A percentile compares a stretch with the other conserved stretches of the same genome.
phyloP scores from a whole-genome alignment of 1,284 basidiomycete genomes.

The Puccinia polysora region DNA sequence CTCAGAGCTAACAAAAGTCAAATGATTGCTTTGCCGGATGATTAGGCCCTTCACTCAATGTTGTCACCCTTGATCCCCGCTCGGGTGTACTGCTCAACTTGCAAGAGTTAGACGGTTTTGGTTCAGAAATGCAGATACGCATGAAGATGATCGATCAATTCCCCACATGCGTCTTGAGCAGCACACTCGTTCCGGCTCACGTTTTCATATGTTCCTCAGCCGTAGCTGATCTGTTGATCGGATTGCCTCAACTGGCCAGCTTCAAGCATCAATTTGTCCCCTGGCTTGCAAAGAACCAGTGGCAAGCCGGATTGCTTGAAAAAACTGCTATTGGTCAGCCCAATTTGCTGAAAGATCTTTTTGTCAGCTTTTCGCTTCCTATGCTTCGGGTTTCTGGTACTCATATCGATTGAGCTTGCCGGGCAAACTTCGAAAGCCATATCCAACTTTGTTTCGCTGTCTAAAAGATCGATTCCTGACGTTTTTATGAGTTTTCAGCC shows the following conservation, averaged over 20 bases:
- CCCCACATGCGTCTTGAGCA: conserved; percentile 16
- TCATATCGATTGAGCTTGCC: not conserved
- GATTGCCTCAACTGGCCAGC: not conserved
- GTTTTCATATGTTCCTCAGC: conserved; percentile 15
- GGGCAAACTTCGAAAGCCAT: too few relatives aligned
- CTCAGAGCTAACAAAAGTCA: too few relatives aligned
- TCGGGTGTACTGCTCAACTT: conserved; percentile 18
- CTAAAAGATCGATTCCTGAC: too few relatives aligned
- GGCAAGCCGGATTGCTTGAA: conserved; percentile 6
- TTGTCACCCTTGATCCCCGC: conserved; percentile 26
- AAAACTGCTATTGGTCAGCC: not conserved
- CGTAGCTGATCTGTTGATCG: not conserved
- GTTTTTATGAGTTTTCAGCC: not conserved
- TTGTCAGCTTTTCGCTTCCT: too few relatives aligned
- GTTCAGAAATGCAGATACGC: conserved; percentile 9
- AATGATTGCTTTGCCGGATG: not conserved
- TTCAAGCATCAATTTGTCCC: conserved; percentile 25
- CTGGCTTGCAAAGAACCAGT: conserved; percentile 35
- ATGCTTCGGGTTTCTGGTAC: not conserved
- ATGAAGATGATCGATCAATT: conserved; percentile 14
- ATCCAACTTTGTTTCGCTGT: not conserved
- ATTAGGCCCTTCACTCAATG: conserved; percentile 5
- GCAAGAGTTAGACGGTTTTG: conserved; percentile 25
- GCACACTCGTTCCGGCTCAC: conserved; percentile 17
- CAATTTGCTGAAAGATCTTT: not conserved